Conservation (phyloP, 2,329 filamentous ascomycete genomes). For the Didymella lethalis region DNA sequence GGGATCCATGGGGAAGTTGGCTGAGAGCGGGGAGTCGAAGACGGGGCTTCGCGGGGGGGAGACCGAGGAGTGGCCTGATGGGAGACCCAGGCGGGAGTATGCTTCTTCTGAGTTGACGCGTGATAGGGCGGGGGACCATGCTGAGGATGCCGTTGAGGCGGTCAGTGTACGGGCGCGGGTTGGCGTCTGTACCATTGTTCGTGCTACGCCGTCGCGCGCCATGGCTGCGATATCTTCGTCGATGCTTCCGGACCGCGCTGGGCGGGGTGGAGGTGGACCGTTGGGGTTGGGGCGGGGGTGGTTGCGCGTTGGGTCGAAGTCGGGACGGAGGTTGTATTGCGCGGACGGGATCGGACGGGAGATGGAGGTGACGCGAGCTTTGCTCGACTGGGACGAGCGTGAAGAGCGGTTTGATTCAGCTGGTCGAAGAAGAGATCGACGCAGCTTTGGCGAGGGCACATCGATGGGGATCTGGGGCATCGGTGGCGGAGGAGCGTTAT, state of each 20-base stretch:
- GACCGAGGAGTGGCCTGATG: slow-evolving; percentile 20
- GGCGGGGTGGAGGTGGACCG: slow-evolving; percentile 26
- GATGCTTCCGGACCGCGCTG: slow-evolving; percentile 27
- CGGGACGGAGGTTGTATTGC: not conserved
- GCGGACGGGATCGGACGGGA: slow-evolving; percentile 23
- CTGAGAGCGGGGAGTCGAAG: slow-evolving; percentile 23
- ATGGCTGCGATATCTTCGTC: slow-evolving; percentile 27
- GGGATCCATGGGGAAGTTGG: slow-evolving; percentile 16
- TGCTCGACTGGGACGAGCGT: slow-evolving; percentile 12
- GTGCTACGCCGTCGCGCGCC: slow-evolving; percentile 25
- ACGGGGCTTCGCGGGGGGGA: slow-evolving; percentile 2
- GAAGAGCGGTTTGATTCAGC: slow-evolving; percentile 6
- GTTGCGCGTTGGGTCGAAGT: not conserved
- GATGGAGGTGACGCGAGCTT: slow-evolving; percentile 18
- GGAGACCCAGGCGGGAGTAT: slow-evolving; percentile 24
- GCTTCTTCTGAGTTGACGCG: slow-evolving; percentile 15
- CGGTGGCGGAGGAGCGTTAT: slow-evolving; percentile 24
- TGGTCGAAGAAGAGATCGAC: slow-evolving; percentile 7
- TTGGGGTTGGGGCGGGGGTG: slow-evolving; percentile 24
- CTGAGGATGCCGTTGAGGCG: slow-evolving; percentile 10
- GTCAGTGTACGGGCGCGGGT: slow-evolving; percentile 20
- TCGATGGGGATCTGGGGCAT: slow-evolving; percentile 27
- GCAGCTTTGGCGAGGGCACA: slow-evolving; percentile 4
- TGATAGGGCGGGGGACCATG: slow-evolving; percentile 10
- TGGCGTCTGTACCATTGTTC: slow-evolving; percentile 23